Percentiles rank a stretch among this genome's conserved stretches.
phyloP scores from a whole-genome alignment of 805 yeast genomes.

The Candida khao-thaluensis region DNA sequence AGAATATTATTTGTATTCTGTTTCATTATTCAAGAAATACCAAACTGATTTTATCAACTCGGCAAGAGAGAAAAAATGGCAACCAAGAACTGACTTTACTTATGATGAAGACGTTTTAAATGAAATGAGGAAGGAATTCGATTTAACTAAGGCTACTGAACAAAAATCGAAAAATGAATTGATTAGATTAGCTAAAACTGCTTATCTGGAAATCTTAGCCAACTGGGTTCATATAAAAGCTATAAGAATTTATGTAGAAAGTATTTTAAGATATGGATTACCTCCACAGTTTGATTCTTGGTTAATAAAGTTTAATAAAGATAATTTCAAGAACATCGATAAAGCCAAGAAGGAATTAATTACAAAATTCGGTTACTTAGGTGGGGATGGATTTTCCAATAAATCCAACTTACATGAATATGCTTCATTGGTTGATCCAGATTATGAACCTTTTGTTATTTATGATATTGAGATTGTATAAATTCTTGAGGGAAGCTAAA shows the following conservation, averaged over 20 bases:
- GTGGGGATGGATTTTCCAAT: slow-evolving; percentile 80
- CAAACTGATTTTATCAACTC: slow-evolving; percentile 65
- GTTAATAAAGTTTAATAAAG: slow-evolving; percentile 44
- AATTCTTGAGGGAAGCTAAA: too few relatives aligned
- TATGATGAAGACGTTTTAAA: slow-evolving; percentile 77
- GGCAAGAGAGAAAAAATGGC: slow-evolving; percentile 83
- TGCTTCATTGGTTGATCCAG: slow-evolving; percentile 89
- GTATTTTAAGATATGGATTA: slow-evolving; percentile 91
- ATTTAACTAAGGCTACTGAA: slow-evolving; percentile 72
- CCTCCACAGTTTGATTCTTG: slow-evolving; percentile 82
- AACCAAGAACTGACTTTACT: slow-evolving; percentile 82
- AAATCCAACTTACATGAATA: slow-evolving; percentile 80
- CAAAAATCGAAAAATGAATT: slow-evolving; percentile 71
- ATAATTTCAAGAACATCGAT: slow-evolving; percentile 35
- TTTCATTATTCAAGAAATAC: slow-evolving; percentile 82
- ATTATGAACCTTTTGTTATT: slow-evolving; percentile 93
- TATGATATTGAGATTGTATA: slow-evolving; percentile 49
- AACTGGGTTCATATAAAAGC: slow-evolving; percentile 91
- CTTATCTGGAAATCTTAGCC: slow-evolving; percentile 82
- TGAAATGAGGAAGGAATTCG: slow-evolving; percentile 74
- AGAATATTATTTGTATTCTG: slow-evolving; percentile 71
- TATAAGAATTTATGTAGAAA: slow-evolving; percentile 85
- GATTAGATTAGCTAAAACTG: slow-evolving; percentile 78
- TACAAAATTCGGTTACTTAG: slow-evolving; percentile 80
- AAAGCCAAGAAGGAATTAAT: slow-evolving; percentile 70